Evolutionary conservation across 768 basidiomycete species (phyloP).

Genomic region (Lactifluus pinguis): DNA sequence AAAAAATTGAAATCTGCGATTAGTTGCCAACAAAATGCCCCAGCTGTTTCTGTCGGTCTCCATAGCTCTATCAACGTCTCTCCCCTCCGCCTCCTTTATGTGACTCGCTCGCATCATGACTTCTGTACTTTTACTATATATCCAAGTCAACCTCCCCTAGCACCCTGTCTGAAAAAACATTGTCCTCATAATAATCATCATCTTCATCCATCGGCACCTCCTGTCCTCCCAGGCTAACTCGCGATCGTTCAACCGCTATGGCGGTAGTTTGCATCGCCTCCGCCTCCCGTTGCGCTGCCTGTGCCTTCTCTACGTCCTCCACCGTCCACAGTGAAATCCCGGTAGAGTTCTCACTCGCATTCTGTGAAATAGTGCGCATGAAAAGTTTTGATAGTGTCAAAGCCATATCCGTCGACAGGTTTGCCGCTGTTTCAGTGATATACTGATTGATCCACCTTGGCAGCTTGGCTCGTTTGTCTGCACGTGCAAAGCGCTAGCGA

Average conservation of each 20-base stretch:
- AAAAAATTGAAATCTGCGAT: background rate
- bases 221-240: conserved; percentile 23
- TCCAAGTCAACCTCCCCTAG: conserved; percentile 47
- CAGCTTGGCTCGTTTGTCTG: conserved; percentile 90
- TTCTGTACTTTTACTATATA: conserved; percentile 13
- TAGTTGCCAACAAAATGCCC: conserved; percentile 5
- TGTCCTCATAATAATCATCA: conserved; percentile 34
- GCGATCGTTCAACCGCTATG: conserved; percentile 19
- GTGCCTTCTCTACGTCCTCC: conserved; percentile 81
- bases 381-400: conserved; percentile 90
- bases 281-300: conserved; percentile 68
- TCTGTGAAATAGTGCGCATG: conserved; percentile 98
- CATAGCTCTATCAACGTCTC: background rate
- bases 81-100: background rate
- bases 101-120: conserved; percentile 2
- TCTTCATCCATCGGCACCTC: conserved; percentile 27
- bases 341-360: conserved; percentile 91
- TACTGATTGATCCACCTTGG: conserved; percentile 99
- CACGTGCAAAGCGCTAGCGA: conserved; percentile 75
- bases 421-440: conserved; percentile 96
- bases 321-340: conserved; percentile 93
- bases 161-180: conserved; percentile 49
- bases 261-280: conserved; percentile 42
- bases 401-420: conserved; percentile 97
- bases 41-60: background rate